Percentiles rank a stretch among this genome's conserved stretches.
These are phyloP conservation scores for Cucumis sativus DNA, from an alignment of 306 rosid genomes.

Conservation along the genomic window DNA sequence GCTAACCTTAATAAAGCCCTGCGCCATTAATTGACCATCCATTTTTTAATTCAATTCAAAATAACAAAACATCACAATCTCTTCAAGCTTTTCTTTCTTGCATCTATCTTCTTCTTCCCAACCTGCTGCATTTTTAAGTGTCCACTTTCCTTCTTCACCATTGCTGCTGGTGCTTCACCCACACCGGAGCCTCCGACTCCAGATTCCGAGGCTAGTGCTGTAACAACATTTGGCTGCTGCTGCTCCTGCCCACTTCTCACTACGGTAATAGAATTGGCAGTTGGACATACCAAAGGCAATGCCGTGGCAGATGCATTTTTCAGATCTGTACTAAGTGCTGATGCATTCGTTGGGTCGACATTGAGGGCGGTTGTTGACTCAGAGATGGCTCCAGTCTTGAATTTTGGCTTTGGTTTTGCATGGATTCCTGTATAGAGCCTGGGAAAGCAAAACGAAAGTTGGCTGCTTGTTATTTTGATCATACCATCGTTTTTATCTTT, in stretches of 20 bases:
- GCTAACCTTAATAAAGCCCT: not conserved
- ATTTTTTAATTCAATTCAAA: not conserved
- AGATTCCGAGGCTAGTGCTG: slow-evolving; percentile 17
- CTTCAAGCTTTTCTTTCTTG: slow-evolving; percentile 95
- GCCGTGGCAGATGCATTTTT: slow-evolving; percentile 39
- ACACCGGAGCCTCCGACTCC: slow-evolving; percentile 22
- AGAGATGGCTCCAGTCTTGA: slow-evolving; percentile 77
- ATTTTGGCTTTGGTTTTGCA: slow-evolving; percentile 87
- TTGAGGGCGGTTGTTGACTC: slow-evolving; percentile 92
- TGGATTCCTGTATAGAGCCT: slow-evolving; percentile 92
- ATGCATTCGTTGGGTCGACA: slow-evolving; percentile 59
- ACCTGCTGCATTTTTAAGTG: slow-evolving; percentile 41
- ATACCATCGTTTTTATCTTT: not conserved
- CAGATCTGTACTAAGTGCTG: slow-evolving; percentile 42
- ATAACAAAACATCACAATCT: slow-evolving; percentile 42
- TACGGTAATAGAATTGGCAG: slow-evolving; percentile 18
- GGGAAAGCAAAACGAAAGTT: not conserved
- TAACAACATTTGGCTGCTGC: slow-evolving; percentile 28
- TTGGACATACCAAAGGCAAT: slow-evolving; percentile 33
- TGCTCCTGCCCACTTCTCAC: slow-evolving; percentile 28
- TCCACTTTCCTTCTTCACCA: slow-evolving; percentile 47
- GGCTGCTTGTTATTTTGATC: not conserved
- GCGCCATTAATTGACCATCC: not conserved
- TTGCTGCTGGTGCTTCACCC: slow-evolving; percentile 15
- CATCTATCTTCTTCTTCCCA: slow-evolving; percentile 92